Percentiles rank a stretch among this genome's conserved stretches.
Evolutionary conservation across 257 asterid species (phyloP).

Genomic region (Ocimum tenuiflorum): DNA sequence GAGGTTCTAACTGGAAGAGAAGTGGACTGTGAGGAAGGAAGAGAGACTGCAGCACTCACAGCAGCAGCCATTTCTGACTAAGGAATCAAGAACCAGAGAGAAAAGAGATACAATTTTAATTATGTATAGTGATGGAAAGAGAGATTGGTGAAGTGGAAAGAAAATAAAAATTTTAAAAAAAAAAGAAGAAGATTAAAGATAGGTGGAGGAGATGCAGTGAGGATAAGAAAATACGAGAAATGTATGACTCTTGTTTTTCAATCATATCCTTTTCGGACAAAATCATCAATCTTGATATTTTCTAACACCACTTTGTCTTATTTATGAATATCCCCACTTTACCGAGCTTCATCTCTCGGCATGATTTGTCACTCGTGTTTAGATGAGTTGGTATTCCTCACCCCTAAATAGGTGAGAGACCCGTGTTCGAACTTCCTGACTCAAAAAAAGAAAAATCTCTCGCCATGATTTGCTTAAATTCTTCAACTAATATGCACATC

Average conservation of each 20-base stretch:
- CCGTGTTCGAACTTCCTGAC: too few relatives aligned
- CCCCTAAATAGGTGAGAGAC: too few relatives aligned
- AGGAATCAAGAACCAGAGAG: constrained; percentile 2
- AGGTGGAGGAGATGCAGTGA: constrained; percentile 48
- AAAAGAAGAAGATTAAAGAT: constrained; percentile 21
- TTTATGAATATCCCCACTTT: too few relatives aligned
- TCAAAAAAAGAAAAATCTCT: too few relatives aligned
- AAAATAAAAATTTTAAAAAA: too few relatives aligned
- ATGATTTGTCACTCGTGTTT: too few relatives aligned
- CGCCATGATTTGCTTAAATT: too few relatives aligned
- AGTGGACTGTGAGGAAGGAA: constrained; percentile 66
- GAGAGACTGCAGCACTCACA: constrained; percentile 86
- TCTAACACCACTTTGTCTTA: too few relatives aligned
- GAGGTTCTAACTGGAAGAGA: constrained; percentile 54
- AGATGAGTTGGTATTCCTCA: too few relatives aligned
- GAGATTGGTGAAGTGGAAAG: constrained; percentile 1
- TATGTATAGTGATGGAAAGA: constrained; percentile 6
- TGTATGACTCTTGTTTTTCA: constrained; percentile 10
- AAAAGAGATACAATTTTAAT: constrained; percentile 4
- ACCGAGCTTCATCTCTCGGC: too few relatives aligned
- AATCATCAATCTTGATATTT: too few relatives aligned
- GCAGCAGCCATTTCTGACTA: constrained; percentile 70
- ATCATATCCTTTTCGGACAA: not conserved
- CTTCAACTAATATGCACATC: too few relatives aligned
- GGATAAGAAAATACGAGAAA: constrained; percentile 21